Base-by-base conservation (phyloP, 805 yeast species). In the Monosporozyma unispora region DNA sequence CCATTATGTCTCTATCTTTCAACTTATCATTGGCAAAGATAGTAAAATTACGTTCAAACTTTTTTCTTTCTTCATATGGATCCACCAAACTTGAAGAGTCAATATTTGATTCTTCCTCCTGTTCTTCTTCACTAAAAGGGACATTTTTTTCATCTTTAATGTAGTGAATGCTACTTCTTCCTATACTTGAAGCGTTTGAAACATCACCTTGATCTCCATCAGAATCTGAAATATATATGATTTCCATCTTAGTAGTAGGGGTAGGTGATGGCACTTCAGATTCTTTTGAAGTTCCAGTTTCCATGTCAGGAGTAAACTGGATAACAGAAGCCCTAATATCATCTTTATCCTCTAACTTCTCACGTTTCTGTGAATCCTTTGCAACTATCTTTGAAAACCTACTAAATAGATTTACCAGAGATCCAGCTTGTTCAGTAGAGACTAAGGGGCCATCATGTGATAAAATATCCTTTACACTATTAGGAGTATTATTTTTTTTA, bases 1-100 rank as follows among this genome's bases (percentile, higher is more conserved):
- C 42, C 41, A 54, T 54, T 1, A 41, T 21, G 11, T 37, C 23
- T 16, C 47, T 42, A 7, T 54, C 48, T 1, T 29, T 46, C 27
- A 60, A 45, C 22, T 45, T 51, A 12, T 42, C 43, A n/a, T 48
- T 28, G 2, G 55, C 54, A 12, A 50, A 48, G 4, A 46, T 50
- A 9, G 57, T 50, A 16, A 61, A 47, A 3, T 49, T 51, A 28
- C 56, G 56, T 27, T 61, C 56, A 35, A 47, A 49, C 44, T 46
- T 55, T 37, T 54, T 52, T 21, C 57, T 53, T 21, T 39, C 42
- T 21, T 39, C 27, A 50, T 39, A 19, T 9, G 42, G 42, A 39
- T 39, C 42, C 7, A 39, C 25, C 21, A 12, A 19, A 14, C 16
- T 39, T 10, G 42, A 39, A 11, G 28, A 4, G n/a, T 39, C 27